Evolutionary conservation across 805 yeast species (phyloP), one percentile per base, ranked within the genome.

Genomic region (Saccharomycopsis sp.): DNA sequence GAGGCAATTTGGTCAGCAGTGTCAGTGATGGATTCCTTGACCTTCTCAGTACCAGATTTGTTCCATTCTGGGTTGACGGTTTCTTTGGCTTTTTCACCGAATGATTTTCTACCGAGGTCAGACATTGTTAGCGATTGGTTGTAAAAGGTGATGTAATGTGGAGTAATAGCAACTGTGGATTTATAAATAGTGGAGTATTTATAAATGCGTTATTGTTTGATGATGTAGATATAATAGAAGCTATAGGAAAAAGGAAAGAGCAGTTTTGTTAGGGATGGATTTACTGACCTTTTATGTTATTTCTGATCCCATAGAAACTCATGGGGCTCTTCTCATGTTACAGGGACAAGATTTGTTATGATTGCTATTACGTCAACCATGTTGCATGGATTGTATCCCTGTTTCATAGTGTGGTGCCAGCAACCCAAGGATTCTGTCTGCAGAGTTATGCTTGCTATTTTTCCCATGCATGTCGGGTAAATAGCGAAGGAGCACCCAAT

Each of bases 11-110:
- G 75, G 76, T 90, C 96, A 66, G 77, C 79, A n/a, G 78, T 69
- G 68, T 80, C 85, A 59, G 94, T 82, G 62, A 79, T 82, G 34
- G 70, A 59, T 75, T 90, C 96, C 78, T 86, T 85, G 64, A 84
- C 84, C 74, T 86, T 76, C 67, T 87, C 85, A 55, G 75, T 71
- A 67, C 74, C 72, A 44, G 84, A 66, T 76, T 90, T 90, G 72
- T 85, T 79, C 58, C 80, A 72, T 62, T 89, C 85, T 64, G 96
- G 96, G 64, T 80, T 86, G 50, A 85, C 60, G 50, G 79, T 67
- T 77, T 89, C 96, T 56, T 79, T 58, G 65, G 80, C 74, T 74
- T 89, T 87, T 70, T 85, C 86, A 63, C 83, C 65, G 69, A 89
- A 79, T 70, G 80, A 75, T 76, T 90, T 89, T 85, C 96, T 87